Percentiles rank a stretch among this genome's conserved stretches.
phyloP scores from a whole-genome alignment of 129 eudicot species.

The Saposhnikovia divaricata region DNA sequence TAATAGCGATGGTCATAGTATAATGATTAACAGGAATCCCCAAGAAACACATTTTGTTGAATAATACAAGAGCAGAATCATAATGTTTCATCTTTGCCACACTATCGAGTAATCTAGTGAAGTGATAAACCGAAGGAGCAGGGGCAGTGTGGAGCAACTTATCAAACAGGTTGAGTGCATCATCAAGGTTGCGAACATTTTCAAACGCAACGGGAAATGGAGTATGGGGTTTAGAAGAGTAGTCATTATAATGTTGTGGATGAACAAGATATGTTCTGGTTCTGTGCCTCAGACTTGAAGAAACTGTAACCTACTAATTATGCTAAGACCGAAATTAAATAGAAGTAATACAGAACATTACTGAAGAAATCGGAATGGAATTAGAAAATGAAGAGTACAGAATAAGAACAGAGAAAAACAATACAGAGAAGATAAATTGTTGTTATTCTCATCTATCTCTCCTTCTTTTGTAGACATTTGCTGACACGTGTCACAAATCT shows the following conservation, averaged over 20 bases:
- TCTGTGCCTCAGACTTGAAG: background rate
- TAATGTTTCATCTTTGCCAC: conserved; percentile 1
- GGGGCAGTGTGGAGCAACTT: background rate
- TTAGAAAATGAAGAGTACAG: too few relatives aligned
- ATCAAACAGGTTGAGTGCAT: background rate
- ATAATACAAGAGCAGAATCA: background rate
- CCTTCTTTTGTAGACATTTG: too few relatives aligned
- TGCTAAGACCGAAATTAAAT: too few relatives aligned
- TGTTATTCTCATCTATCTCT: too few relatives aligned
- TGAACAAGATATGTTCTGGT: background rate
- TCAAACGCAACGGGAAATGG: background rate
- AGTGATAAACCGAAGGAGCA: background rate
- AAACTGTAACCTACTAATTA: too few relatives aligned
- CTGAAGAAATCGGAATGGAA: too few relatives aligned
- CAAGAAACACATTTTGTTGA: background rate
- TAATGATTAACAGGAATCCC: background rate
- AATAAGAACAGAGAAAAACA: too few relatives aligned
- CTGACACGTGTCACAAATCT: too few relatives aligned
- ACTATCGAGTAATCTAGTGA: background rate
- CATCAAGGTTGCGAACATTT: background rate
- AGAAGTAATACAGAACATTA: too few relatives aligned
- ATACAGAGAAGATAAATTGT: too few relatives aligned
- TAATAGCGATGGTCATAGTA: background rate
- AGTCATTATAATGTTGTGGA: background rate
- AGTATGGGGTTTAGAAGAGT: background rate